phyloP scores from a whole-genome alignment of 2,329 filamentous ascomycete species.

The Zasmidium citrigriseum region DNA sequence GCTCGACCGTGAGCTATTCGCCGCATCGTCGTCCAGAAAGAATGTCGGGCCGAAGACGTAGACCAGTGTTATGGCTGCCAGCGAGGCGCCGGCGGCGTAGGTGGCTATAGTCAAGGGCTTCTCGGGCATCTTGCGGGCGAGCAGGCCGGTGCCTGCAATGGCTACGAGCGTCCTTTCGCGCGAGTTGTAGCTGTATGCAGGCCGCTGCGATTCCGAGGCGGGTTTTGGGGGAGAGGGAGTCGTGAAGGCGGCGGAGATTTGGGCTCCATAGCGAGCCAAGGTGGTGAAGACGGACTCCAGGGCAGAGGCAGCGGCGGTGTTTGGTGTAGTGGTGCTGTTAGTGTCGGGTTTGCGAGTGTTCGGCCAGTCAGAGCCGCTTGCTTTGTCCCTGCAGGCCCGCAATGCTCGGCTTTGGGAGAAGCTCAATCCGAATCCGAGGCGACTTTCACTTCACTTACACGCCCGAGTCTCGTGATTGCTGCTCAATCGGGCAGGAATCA shows the following conservation, averaged over 20 bases:
- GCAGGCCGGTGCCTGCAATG: conserved; percentile 29
- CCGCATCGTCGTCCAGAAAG: conserved; percentile 81
- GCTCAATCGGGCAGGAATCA: not conserved
- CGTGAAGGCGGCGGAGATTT: conserved; percentile 12
- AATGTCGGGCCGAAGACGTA: conserved; percentile 99
- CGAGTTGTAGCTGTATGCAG: conserved; percentile 2
- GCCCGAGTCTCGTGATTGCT: not conserved
- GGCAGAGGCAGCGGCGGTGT: not conserved
- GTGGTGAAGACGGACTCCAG: conserved; percentile 15
- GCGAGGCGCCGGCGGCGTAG: conserved; percentile 92
- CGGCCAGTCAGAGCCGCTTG: too few species aligned
- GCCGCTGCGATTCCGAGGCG: not conserved
- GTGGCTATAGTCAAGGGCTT: conserved; percentile 81
- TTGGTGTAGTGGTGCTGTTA: not conserved
- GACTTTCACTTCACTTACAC: not conserved
- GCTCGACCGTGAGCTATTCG: conserved; percentile 54
- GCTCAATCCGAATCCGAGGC: not conserved
- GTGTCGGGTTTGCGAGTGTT: not conserved
- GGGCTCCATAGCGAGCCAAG: conserved; percentile 24
- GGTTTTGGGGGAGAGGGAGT: not conserved
- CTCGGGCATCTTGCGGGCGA: conserved; percentile 65
- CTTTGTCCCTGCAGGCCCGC: not conserved
- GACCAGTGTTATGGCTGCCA: conserved; percentile 90
- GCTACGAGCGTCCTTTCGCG: conserved; percentile 31
- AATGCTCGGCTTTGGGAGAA: not conserved